Base-by-base conservation (phyloP, 805 yeast species). In the Saccharomycodes ludwigii region DNA sequence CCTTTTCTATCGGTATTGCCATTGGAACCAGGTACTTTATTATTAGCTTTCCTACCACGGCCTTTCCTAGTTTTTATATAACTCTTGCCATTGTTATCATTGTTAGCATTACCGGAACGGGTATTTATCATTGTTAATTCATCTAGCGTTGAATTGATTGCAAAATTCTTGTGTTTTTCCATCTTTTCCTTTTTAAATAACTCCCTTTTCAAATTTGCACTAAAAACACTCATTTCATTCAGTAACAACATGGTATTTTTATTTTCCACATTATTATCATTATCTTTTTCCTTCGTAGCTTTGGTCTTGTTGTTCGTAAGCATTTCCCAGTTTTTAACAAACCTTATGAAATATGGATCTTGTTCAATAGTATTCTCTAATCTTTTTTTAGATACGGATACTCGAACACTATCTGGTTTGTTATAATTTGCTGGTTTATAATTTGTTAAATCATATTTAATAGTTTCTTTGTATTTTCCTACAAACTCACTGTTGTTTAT, bases 161-260 rank as follows among this genome's bases (percentile, higher is more conserved):
- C 24, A n/a, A 22, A 22, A n/a, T 22, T 11, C 10, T 7, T 22
- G 10, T 22, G 8, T 11, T 11, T 22, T 8, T 22, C 24, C 27
- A 39, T 22, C 7, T 40, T 40, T 18, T 40, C 40, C 24, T 47
- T 45, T 27, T 39, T 45, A 3, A 39, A 39, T 7, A 49, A 25
- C 32, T 50, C 54, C 24, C 46, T 46, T n/a, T 44, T 43, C 17
- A 52, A 20, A 2, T 25, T n/a, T 9, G 56, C 43, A 23, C 37
- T 49, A 17, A 54, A 38, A 5, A 51, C 35, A 36, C 51, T 51
- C 5, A 52, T 32, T 12, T 47, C 44, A n/a, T 44, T 42, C 27
- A 42, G 44, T 13, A 40, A 30, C 24, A 42, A 49, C 4, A 40
- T 40, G n/a, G 42, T 26, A 5, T 42, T 37, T 16, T 40, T 42